phyloP scores from a whole-genome alignment of 371 early-diverging fungal genomes.

The Actinomortierella wolfii region DNA sequence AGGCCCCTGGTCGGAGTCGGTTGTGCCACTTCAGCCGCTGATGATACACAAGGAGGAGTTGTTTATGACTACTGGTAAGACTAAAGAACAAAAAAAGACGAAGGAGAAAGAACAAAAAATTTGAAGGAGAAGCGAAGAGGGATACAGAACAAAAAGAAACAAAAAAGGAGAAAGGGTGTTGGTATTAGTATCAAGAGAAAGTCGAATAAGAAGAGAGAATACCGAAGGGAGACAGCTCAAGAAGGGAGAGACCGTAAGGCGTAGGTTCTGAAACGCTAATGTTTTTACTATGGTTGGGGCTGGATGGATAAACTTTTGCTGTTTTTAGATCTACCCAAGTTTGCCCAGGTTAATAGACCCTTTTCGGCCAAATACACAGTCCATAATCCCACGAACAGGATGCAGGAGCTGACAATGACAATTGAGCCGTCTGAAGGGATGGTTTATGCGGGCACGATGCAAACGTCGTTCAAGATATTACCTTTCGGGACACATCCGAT shows the following conservation, averaged over 20 bases:
- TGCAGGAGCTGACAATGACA: conserved; percentile 59
- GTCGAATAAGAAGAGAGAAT: too few relatives aligned
- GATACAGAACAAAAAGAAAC: too few relatives aligned
- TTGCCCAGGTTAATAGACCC: conserved; percentile 59
- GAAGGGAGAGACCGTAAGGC: too few relatives aligned
- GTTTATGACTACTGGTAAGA: conserved; percentile 42
- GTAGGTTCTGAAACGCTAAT: too few relatives aligned
- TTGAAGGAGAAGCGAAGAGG: too few relatives aligned
- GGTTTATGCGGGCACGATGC: conserved; percentile 75
- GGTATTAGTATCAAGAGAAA: too few relatives aligned
- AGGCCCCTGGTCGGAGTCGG: conserved; percentile 1
- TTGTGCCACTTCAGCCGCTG: conserved; percentile 31
- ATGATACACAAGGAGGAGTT: conserved; percentile 22
- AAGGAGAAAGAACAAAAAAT: too few relatives aligned
- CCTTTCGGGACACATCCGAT: conserved; percentile 47
- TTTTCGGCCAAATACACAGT: conserved; percentile 64
- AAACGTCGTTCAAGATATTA: conserved; percentile 57
- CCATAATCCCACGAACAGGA: conserved; percentile 62
- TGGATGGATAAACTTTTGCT: too few relatives aligned
- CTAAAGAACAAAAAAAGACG: too few relatives aligned
- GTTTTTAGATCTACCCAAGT: conserved; percentile 54
- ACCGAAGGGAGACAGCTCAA: too few relatives aligned
- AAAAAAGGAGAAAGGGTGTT: too few relatives aligned
- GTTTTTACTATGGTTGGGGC: too few relatives aligned
- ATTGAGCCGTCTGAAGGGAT: conserved; percentile 76